Conservation (phyloP, 768 basidiomycete species). For the Trametes cinnabarina region DNA sequence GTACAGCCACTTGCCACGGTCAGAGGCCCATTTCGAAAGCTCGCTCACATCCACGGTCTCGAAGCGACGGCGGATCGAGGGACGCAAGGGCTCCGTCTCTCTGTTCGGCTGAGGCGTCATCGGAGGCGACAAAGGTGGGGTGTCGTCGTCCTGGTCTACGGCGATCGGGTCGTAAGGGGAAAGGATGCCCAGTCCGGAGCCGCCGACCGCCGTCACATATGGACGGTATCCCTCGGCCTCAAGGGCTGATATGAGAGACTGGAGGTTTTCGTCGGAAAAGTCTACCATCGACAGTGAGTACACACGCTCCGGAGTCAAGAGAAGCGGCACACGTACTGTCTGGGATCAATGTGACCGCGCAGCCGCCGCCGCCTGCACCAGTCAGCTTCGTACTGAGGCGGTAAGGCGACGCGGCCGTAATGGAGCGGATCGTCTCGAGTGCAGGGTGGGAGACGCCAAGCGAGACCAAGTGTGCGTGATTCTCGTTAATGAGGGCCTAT, state of each 20-base stretch:
- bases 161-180: conserved; percentile 41
- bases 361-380: conserved; percentile 98
- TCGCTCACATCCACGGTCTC: conserved; percentile 40
- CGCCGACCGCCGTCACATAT: conserved; percentile 91
- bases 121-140: conserved; percentile 24
- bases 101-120: conserved; percentile 28
- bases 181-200: conserved; percentile 86
- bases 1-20: conserved; percentile 60
- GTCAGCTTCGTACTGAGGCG: conserved; percentile 89
- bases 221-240: conserved; percentile 67
- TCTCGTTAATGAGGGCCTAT: conserved; percentile 82
- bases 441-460: conserved; percentile 91
- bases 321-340: conserved; percentile 59
- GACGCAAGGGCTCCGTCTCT: conserved; percentile 12
- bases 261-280: conserved; percentile 59
- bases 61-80: conserved; percentile 38
- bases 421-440: conserved; percentile 77
- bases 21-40: conserved; percentile 52
- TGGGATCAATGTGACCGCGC: conserved; percentile 91
- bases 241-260: conserved; percentile 59
- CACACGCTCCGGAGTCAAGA: not conserved
- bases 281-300: conserved; percentile 44
- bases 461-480: conserved; percentile 79
- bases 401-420: conserved; percentile 62
- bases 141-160: conserved; percentile 2